These are phyloP conservation scores for Cryptococcus hybrid DNA, from an alignment of 1,284 basidiomycete species.

Conservation along the genomic window DNA sequence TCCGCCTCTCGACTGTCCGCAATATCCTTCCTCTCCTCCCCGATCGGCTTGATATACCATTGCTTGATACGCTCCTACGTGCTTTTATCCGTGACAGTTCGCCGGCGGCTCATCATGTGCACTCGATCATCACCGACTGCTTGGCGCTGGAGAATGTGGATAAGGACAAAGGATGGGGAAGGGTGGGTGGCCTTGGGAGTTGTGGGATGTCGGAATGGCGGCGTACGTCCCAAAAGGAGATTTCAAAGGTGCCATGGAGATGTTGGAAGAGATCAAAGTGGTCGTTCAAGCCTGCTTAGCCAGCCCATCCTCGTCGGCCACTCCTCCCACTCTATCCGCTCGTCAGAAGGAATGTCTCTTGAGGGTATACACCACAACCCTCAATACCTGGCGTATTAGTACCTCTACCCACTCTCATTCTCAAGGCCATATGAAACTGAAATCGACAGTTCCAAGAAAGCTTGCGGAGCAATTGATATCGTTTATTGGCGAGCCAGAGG, in stretches of 20 bases:
- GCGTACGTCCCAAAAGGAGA: constrained; percentile 8
- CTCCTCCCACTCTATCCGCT: not conserved
- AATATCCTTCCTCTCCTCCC: constrained; percentile 17
- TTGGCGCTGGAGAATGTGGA: constrained; percentile 6
- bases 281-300: not conserved
- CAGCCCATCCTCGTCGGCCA: not conserved
- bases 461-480: constrained; percentile 18
- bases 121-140: constrained; percentile 18
- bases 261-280: constrained; percentile 13
- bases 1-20: not conserved
- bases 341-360: constrained; percentile 2
- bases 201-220: constrained; percentile 18
- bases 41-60: constrained; percentile 28
- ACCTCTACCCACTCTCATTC: not conserved
- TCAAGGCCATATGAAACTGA: not conserved
- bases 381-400: constrained; percentile 6
- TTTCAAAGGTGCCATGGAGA: constrained; percentile 8
- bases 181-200: constrained; percentile 16
- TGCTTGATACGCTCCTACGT: constrained; percentile 22
- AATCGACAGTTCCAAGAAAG: constrained; percentile 7
- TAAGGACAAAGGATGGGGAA: not conserved
- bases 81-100: constrained; percentile 7
- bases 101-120: constrained; percentile 7
- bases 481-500: constrained; percentile 7
- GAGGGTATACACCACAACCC: constrained; percentile 4